Evolutionary conservation across 768 basidiomycete species (phyloP).

Genomic region (Hysterangium stoloniferum): DNA sequence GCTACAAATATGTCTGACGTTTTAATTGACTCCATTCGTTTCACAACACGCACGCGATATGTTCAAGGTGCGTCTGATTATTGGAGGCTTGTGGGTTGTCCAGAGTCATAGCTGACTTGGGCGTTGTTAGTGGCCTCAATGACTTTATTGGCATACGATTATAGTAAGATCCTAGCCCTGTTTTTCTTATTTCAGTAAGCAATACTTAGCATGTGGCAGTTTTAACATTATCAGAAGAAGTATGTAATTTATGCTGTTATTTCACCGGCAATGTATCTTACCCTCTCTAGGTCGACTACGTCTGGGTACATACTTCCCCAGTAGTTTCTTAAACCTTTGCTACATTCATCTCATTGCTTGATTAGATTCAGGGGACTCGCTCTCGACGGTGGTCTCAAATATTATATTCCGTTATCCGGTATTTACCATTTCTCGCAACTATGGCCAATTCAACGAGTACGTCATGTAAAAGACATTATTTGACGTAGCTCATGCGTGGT

Average conservation of each 20-base stretch:
- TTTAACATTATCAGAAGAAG: neutral
- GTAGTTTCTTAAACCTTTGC: neutral
- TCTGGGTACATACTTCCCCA: neutral
- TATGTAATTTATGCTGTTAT: neutral
- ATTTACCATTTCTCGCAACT: neutral
- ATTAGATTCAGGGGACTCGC: too few relatives aligned
- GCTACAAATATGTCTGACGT: too few relatives aligned
- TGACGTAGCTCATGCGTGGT: neutral
- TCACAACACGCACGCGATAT: too few relatives aligned
- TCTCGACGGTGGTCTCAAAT: neutral
- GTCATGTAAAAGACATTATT: neutral
- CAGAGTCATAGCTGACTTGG: too few relatives aligned
- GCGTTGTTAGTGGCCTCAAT: neutral
- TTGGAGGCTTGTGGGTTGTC: too few relatives aligned
- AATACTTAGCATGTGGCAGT: too few relatives aligned
- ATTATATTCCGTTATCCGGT: neutral
- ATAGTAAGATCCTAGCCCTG: neutral
- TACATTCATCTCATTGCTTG: neutral
- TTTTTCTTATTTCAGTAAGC: neutral
- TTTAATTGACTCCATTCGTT: too few relatives aligned
- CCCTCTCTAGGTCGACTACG: neutral
- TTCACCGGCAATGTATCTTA: neutral
- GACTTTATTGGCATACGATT: neutral
- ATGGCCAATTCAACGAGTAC: neutral
- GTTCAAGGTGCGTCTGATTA: too few relatives aligned